Conservation (phyloP, 805 yeast genomes). For the Candida ulmi region DNA sequence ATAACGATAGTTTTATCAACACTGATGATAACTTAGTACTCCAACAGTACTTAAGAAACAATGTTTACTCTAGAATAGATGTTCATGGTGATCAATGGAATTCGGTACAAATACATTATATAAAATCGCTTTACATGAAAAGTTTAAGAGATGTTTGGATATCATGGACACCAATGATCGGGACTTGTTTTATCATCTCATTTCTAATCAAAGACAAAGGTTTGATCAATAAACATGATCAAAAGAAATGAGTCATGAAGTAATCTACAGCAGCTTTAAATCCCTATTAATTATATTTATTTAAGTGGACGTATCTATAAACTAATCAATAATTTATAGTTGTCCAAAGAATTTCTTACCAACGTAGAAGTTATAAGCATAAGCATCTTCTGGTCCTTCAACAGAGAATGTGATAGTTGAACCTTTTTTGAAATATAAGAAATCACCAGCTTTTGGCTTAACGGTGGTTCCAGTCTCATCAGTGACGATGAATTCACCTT, state of each 20-base stretch:
- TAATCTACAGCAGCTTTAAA: no score
- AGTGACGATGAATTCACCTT: conserved; percentile 48
- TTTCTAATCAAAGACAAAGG: conserved; percentile 14
- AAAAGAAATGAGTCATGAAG: not conserved
- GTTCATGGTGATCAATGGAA: conserved; percentile 2
- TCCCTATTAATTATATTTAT: no score
- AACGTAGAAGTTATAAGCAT: conserved; percentile 25
- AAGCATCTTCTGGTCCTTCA: conserved; percentile 59
- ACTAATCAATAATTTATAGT: no score
- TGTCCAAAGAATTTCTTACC: conserved; percentile 19
- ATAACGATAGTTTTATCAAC: conserved; percentile 12
- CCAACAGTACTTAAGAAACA: conserved; percentile 7
- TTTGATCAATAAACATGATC: conserved; percentile 2
- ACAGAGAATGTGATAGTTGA: conserved; percentile 58
- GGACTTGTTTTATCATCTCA: conserved; percentile 8
- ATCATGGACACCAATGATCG: conserved; percentile 17
- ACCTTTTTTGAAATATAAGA: conserved; percentile 63
- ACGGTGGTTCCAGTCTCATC: conserved; percentile 62
- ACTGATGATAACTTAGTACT: conserved; percentile 5
- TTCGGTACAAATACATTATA: conserved; percentile 7
- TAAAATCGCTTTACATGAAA: conserved; percentile 13
- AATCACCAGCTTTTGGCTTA: conserved; percentile 58
- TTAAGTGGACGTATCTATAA: no score
- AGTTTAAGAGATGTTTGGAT: conserved; percentile 12
- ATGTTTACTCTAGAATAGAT: conserved; percentile 15